Evolutionary conservation across 768 basidiomycete species (phyloP), one percentile per base, ranked within the genome.

Genomic region (Mycena kentingensis): DNA sequence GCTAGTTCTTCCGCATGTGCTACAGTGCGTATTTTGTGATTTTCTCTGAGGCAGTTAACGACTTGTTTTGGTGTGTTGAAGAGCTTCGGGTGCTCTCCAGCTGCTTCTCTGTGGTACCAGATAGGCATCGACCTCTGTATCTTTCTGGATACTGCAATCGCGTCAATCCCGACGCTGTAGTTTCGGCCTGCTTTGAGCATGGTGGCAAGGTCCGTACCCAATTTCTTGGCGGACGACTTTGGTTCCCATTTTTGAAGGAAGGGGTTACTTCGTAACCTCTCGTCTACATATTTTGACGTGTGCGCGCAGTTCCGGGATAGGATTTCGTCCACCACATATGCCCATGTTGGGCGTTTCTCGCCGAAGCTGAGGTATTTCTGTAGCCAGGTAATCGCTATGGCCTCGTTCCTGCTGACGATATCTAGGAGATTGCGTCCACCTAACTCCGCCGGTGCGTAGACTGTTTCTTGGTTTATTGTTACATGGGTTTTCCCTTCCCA

Each of bases 241-340:
- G 52, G 29, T 29, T 52, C 55, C 67, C 68, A 70, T 5, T 44
- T 52, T 52, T 71, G 69, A 4, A 67, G 57, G 52, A 67, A 66
- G 2, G 52, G 49, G 32, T 69, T 67, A 1, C 18, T 19, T 31
- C 52, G 38, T 0, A 32, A 19, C 26, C 27, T 15, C 2, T 44
- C 25, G 7, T 50, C 57, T 18, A 54, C n/a, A 28, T 46, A 19
- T 34, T 42, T 10, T 47, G 25, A 2, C 21, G 24, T 13, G 31
- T 35, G n/a, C 49, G 60, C 1, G 37, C 34, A 22, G 4, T 29
- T 11, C 0, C 47, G 48, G 15, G 69, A 50, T 0, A 69, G 24
- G 2, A 46, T 58, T 49, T 74, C 68, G 22, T 67, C 66, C 0
- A 70, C 39, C 1, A 25, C 5, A 2, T 64, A 60, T 68, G 70